Conservation (phyloP, 177 flowering plant species). For the Vitis hybrid region DNA sequence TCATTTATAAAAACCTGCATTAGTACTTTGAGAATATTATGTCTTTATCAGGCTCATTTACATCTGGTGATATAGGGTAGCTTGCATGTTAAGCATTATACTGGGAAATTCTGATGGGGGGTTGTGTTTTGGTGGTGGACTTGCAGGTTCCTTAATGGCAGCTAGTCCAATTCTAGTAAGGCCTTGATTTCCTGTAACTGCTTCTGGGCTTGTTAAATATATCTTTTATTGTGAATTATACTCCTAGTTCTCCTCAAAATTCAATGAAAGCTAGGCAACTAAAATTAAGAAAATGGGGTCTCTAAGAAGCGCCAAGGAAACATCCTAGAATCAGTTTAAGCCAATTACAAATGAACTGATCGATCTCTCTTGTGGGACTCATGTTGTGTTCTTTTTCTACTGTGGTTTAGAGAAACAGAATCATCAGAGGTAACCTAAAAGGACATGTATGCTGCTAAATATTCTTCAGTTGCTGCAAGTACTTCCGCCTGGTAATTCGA, state of each 20-base stretch:
- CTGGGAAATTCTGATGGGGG: slow-evolving; percentile 1
- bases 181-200: neutral
- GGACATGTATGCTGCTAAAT: neutral
- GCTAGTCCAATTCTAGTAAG: slow-evolving; percentile 17
- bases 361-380: neutral
- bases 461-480: neutral
- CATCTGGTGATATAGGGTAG: neutral
- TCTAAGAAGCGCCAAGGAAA: too few species aligned
- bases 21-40: slow-evolving; percentile 13
- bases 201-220: too few species aligned
- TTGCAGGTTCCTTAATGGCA: slow-evolving; percentile 16
- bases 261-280: too few species aligned
- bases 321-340: too few species aligned
- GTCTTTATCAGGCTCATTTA: slow-evolving; percentile 12
- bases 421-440: neutral
- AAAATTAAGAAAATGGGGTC: too few species aligned
- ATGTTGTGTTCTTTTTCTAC: neutral
- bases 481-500: neutral
- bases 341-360: neutral
- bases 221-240: too few species aligned
- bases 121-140: slow-evolving; percentile 18
- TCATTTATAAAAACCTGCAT: too few species aligned
- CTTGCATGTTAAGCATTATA: slow-evolving; percentile 4
- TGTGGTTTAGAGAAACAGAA: slow-evolving; percentile 9
- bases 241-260: too few species aligned